Base-by-base conservation (phyloP, 1,284 basidiomycete genomes). In the Sanghuangporus sanghuang region DNA sequence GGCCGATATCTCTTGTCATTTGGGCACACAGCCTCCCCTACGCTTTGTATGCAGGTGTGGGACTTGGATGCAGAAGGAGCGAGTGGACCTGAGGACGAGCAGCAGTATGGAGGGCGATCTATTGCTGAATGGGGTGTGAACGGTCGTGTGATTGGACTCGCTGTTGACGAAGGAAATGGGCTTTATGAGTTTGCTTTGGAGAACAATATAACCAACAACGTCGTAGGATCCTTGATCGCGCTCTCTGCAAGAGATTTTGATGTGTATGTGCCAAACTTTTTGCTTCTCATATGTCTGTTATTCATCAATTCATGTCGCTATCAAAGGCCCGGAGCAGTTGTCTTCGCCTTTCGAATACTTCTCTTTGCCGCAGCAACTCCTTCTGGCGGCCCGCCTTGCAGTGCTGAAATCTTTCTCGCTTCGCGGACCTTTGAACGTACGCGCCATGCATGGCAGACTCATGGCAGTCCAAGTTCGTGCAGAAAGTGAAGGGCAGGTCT, bases 1-100 rank as follows among this genome's bases (percentile, higher is more conserved):
- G 64, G 64, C 6, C 57, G 65, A 16, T 63, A 56, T 57, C 53
- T 66, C 27, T 16, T 66, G 16, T 57, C 65, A 5, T 58, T 55
- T 46, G 61, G 61, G 49, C 50, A 63, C 44, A 59, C 36, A n/a
- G 54, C 39, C 6, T 18, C 21, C 16, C 40, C 40, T 35, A 35
- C 50, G 5, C 39, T 61, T 9, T 49, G 49, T n/a, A 46, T 66
- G 16, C 55, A 63, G 18, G 50, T 66, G 16, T 66, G 64, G 64
- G 64, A 66, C 21, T n/a, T 57, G n/a, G 59, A 58, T 23, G 44
- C 56, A 2, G 44, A n/a, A 16, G 16, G 16, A 46, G 44, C 6
- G 27, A 32, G 27, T n/a, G 44, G 44, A n/a, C 6, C 27, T 2
- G 23, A 38, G 1, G 49, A 35, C 36, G 60, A 18, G 1, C 46